Evolutionary conservation across 768 basidiomycete genomes (phyloP).

Genomic region (Boletus reticuloceps): DNA sequence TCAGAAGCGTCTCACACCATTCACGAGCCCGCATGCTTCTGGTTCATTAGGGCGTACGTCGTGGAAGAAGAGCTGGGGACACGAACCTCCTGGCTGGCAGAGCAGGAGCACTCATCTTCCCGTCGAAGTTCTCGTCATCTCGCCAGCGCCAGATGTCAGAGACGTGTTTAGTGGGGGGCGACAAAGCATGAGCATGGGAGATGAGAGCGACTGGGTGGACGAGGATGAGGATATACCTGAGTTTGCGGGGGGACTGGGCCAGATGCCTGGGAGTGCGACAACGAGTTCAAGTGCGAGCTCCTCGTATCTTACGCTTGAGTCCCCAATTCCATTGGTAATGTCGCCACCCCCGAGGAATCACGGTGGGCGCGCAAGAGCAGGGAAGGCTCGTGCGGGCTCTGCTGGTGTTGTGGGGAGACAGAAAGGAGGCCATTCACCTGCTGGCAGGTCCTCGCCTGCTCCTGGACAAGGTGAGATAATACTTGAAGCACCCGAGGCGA

Average conservation of each 20-base stretch:
- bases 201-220: slow-evolving; percentile 88
- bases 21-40: slow-evolving; percentile 52
- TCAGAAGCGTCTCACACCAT: slow-evolving; percentile 77
- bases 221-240: slow-evolving; percentile 73
- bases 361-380: slow-evolving; percentile 36
- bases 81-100: slow-evolving; percentile 86
- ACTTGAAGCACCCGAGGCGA: slow-evolving; percentile 48
- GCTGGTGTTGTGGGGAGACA: slow-evolving; percentile 32
- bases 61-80: slow-evolving; percentile 90
- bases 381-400: slow-evolving; percentile 27
- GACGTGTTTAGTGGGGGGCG: slow-evolving; percentile 74
- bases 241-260: slow-evolving; percentile 79
- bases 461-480: slow-evolving; percentile 43
- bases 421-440: slow-evolving; percentile 58
- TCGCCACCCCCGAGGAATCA: slow-evolving; percentile 54
- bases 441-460: slow-evolving; percentile 58
- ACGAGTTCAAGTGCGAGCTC: slow-evolving; percentile 24
- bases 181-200: slow-evolving; percentile 56
- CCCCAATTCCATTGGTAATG: slow-evolving; percentile 38
- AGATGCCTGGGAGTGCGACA: slow-evolving; percentile 37
- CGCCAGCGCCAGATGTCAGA: slow-evolving; percentile 51
- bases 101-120: slow-evolving; percentile 61
- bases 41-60: slow-evolving; percentile 61
- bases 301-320: slow-evolving; percentile 31
- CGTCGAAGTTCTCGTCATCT: slow-evolving; percentile 75